A percentile compares a stretch with the other conserved stretches of the same genome.
Conservation (phyloP, 768 basidiomycete genomes). For the Leccinum sublutescens region DNA sequence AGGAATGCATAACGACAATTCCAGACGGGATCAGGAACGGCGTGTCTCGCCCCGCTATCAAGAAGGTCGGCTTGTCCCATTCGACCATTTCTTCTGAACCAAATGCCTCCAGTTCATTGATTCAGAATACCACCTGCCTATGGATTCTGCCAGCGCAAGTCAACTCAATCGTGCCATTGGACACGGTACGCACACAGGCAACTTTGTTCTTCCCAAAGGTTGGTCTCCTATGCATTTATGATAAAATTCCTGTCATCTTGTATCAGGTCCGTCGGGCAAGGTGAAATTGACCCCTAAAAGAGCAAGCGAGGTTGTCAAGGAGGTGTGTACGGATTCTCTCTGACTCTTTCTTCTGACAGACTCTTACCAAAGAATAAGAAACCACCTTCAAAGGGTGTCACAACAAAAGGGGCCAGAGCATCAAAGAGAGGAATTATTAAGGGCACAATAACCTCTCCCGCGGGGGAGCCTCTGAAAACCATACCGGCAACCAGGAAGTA, state of each 20-base stretch:
- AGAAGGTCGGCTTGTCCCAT: constrained; percentile 54
- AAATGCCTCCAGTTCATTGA: constrained; percentile 45
- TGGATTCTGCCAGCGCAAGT: constrained; percentile 41
- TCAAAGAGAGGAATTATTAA: neutral
- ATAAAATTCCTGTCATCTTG: neutral
- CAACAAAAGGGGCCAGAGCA: neutral
- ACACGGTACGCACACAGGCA: constrained; percentile 48
- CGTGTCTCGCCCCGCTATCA: constrained; percentile 75
- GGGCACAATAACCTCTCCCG: neutral
- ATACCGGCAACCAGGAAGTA: constrained; percentile 18
- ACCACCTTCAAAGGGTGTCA: neutral
- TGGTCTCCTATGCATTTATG: neutral
- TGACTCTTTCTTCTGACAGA: neutral
- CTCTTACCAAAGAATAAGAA: constrained; percentile 13
- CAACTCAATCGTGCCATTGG: constrained; percentile 56
- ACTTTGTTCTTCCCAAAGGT: constrained; percentile 59
- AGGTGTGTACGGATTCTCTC: constrained; percentile 5
- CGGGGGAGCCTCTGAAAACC: constrained; percentile 5
- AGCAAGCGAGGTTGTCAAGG: constrained; percentile 7
- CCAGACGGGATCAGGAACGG: constrained; percentile 67
- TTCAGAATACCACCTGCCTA: constrained; percentile 51
- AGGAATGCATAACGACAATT: constrained; percentile 73
- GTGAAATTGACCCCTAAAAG: constrained; percentile 24
- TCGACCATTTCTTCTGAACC: neutral
- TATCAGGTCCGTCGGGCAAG: constrained; percentile 28